Base-by-base conservation (phyloP, 139 green algal genomes). In the Chlorella ohadii region DNA sequence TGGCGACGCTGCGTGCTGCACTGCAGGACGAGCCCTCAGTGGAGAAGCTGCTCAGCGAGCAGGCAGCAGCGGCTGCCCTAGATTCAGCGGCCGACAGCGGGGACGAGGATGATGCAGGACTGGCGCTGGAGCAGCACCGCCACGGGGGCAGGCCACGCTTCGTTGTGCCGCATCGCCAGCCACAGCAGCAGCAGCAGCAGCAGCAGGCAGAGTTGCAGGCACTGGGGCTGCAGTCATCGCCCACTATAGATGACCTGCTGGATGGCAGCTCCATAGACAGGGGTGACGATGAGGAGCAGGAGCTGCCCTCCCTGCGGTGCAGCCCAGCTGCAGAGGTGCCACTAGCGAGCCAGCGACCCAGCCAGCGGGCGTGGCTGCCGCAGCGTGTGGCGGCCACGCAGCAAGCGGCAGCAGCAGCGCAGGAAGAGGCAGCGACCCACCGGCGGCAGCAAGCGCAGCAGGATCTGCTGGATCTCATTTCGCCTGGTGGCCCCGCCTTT, bases 171-270 rank as follows among this genome's bases (percentile, higher is more conserved):
- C 12, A n/a, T n/a, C 25, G 41, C 27, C 44, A 57, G 51, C 51
- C 15, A 28, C 38, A 64, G 72, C 34, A 63, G 41, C 9, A 27
- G 23, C 38, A 47, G 47, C 75, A 71, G 36, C 59, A 55, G 76
- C 59, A 31, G 17, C 39, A 31, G 27, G 23, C 25, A 72, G 36
- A 28, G 25, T 38, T 64, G 77, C 61, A 41, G 27, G 39, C 15
- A 19, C 44, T 76, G 15, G 64, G 44, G 28, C 78, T 84, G 1
- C 15, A 16, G 0, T 17, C 28, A 20, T 84, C 78, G 1, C 78
- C 78, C n/a, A 84, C 78, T 0, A 66, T 84, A 23, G 78, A 84
- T 55, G 64, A 75, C 22, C 3, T 84, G 27, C 59, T 83, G 27
- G 51, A 12, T 15, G 28, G 73, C 34, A 5, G 73, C 31, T 44